These are phyloP conservation scores for Chimonanthus praecox DNA, from an alignment of 164 flowering plant genomes.

Conservation along the genomic window DNA sequence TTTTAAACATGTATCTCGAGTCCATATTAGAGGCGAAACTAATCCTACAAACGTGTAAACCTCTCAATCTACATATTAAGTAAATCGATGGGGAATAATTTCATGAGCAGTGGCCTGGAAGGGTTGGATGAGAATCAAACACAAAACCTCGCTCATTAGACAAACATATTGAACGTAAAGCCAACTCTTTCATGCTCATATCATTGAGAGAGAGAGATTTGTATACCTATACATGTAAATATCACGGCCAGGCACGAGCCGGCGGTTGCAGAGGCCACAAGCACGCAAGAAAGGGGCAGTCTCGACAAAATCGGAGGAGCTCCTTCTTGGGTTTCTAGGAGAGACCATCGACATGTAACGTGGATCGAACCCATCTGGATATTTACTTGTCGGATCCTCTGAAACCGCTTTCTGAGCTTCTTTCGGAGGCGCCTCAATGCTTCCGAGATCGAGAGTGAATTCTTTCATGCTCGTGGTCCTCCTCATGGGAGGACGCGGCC, in stretches of 20 bases:
- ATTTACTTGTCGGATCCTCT: background rate
- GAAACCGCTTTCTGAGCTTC: background rate
- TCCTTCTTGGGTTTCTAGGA: conserved; percentile 28
- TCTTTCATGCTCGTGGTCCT: conserved; percentile 69
- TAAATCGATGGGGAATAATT: no score
- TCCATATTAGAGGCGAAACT: no score
- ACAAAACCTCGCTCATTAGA: no score
- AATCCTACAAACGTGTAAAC: no score
- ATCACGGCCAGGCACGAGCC: conserved; percentile 54
- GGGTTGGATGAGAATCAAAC: no score
- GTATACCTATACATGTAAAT: conserved; percentile 69
- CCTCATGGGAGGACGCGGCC: conserved; percentile 50
- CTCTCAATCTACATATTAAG: no score
- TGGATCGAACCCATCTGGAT: conserved; percentile 14
- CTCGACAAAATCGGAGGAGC: conserved; percentile 32
- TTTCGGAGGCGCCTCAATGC: background rate
- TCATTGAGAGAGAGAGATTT: background rate
- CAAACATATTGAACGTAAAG: no score
- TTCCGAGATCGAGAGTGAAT: conserved; percentile 42
- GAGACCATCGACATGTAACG: conserved; percentile 23
- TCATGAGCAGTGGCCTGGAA: no score
- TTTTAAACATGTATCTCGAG: background rate
- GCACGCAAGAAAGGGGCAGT: conserved; percentile 43
- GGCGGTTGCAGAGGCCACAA: conserved; percentile 65
- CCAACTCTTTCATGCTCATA: background rate